Evolutionary conservation across 2,329 filamentous ascomycete genomes (phyloP), one percentile per base, ranked within the genome.

Genomic region (Diaporthe ampelina): DNA sequence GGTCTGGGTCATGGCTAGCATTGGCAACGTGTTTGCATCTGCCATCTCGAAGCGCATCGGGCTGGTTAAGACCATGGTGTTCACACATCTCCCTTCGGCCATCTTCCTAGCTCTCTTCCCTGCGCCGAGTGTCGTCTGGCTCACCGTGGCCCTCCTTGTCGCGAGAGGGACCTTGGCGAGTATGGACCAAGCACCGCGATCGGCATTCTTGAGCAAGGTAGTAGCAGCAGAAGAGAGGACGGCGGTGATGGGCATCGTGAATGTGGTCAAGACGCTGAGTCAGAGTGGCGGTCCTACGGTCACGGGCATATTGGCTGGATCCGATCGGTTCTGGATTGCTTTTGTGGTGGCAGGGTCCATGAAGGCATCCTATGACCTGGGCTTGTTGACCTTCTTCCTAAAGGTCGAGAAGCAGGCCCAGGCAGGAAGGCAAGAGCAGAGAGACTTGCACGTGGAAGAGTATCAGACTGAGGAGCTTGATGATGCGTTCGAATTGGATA

Each of bases 51-150:
- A 87, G 37, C 84, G 89, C 7, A 82, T 91, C 50, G 90, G 90
- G 8, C 89, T 95, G 48, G 88, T 94, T 58, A 91, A 91, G 85
- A 94, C 92, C 1, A 94, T 94, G 93, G 92, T 93, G 11, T 93
- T 94, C 79, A 94, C 92, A 0, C 92, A 94, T 77, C 84, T 94
- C 0, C 93, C 93, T 0, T 93, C 92, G 0, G 86, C 92, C 10
- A 82, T 94, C 35, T 92, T 91, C 77, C 86, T 94, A 1, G 85
- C 89, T 19, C 81, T 94, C 26, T 90, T 94, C 29, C 89, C 91
- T 0, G 78, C 92, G 0, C 90, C 91, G 0, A 81, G 84, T 26
- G 84, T 86, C 4, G 82, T 91, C 0, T 84, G 84, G 15, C 75
- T 91, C 32, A 70, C 92, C 0, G 85, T 94, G 59, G 81, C 86